Percentiles rank a stretch among this genome's conserved stretches.
phyloP scores from a whole-genome alignment of 2,329 filamentous ascomycete species.

The Trichoderma polysporum region DNA sequence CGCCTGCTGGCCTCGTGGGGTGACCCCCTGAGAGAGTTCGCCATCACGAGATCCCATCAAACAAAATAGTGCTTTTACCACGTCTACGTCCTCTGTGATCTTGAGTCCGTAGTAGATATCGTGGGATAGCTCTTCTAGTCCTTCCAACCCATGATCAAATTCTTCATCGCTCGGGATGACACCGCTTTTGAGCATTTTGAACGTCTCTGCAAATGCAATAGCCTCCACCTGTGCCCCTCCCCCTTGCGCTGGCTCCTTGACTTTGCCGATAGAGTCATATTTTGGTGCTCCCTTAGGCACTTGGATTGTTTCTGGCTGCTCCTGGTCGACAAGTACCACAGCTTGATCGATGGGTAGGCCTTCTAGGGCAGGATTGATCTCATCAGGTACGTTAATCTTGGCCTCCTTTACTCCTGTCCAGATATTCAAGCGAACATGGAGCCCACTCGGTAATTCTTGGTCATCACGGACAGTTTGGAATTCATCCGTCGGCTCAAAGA shows the following conservation, averaged over 20 bases:
- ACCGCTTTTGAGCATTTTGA: conserved; percentile 51
- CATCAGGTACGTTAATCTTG: conserved; percentile 61
- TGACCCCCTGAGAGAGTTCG: conserved; percentile 28
- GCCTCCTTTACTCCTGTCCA: conserved; percentile 64
- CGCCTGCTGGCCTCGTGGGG: conserved; percentile 50
- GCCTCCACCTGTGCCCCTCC: conserved; percentile 33
- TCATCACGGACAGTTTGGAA: conserved; percentile 64
- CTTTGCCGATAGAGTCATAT: conserved; percentile 57
- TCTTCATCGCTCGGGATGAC: conserved; percentile 31
- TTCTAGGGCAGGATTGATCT: conserved; percentile 47
- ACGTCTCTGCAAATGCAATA: conserved; percentile 27
- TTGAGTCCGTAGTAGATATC: conserved; percentile 69
- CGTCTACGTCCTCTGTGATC: conserved; percentile 55
- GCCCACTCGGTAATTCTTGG: conserved; percentile 63
- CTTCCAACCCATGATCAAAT: conserved; percentile 53
- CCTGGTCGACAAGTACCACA: conserved; percentile 55
- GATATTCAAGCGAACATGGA: conserved; percentile 66
- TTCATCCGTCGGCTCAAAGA: conserved; percentile 63
- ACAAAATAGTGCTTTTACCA: conserved; percentile 57
- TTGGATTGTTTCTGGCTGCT: conserved; percentile 35
- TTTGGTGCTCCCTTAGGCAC: conserved; percentile 52
- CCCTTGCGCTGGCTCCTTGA: conserved; percentile 48
- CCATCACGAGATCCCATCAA: conserved; percentile 43
- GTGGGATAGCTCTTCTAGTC: conserved; percentile 63
- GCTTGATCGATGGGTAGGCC: conserved; percentile 54